These are phyloP conservation scores for Teratosphaeria gauchensis DNA, from an alignment of 2,329 filamentous ascomycete species.

Conservation along the genomic window DNA sequence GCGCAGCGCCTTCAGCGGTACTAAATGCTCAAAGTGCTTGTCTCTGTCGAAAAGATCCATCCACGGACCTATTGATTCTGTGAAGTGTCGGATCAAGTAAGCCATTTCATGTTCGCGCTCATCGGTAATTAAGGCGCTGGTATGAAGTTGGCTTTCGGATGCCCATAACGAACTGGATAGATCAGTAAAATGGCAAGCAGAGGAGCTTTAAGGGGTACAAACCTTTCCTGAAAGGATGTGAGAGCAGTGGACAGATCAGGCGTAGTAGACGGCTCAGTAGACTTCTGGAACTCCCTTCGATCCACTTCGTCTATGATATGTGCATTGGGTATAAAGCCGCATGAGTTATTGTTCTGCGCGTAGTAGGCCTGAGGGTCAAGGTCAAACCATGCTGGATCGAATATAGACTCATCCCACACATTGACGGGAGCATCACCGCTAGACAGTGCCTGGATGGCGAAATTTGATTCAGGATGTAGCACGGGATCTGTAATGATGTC, in stretches of 20 bases:
- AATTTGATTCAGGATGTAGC: constrained; percentile 1
- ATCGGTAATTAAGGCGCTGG: constrained; percentile 24
- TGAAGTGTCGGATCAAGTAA: constrained; percentile 52
- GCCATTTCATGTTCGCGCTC: constrained; percentile 46
- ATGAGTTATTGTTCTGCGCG: constrained; percentile 20
- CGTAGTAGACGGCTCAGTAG: constrained; percentile 8
- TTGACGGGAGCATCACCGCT: constrained; percentile 10
- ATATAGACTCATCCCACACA: constrained; percentile 15
- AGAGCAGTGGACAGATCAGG: constrained; percentile 3
- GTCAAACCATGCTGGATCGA: constrained; percentile 24
- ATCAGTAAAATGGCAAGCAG: neutral
- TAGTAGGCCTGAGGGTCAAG: constrained; percentile 22
- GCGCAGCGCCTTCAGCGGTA: constrained; percentile 46
- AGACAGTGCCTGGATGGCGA: constrained; percentile 8
- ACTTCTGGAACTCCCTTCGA: constrained; percentile 12
- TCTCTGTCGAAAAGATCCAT: constrained; percentile 48
- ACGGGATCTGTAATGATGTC: constrained; percentile 1
- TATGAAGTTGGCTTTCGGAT: constrained; percentile 21
- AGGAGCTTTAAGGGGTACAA: neutral
- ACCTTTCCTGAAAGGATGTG: constrained; percentile 1
- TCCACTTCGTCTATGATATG: constrained; percentile 26
- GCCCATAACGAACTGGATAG: constrained; percentile 14
- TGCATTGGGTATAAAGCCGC: constrained; percentile 23
- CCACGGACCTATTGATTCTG: constrained; percentile 51
- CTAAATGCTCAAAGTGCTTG: constrained; percentile 50